phyloP scores from a whole-genome alignment of 352 stramenopile genomes.

The Peronospora destructor region DNA sequence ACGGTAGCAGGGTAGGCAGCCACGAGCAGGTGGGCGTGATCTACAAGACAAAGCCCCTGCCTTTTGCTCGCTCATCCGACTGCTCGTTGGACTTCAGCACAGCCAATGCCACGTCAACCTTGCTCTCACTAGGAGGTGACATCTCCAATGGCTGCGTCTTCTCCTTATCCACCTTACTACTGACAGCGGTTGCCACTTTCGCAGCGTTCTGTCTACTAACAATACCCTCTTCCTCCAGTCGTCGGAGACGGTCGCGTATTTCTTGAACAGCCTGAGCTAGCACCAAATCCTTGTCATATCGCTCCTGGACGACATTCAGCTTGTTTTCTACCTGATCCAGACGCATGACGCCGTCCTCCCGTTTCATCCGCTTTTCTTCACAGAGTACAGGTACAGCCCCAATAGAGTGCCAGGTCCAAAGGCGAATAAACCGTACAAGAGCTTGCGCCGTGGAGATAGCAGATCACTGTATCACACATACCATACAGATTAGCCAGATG shows the following conservation, averaged over 20 bases:
- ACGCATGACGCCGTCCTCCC: slow-evolving; percentile 51
- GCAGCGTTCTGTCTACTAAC: slow-evolving; percentile 24
- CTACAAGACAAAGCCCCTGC: slow-evolving; percentile 1
- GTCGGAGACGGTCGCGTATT: too few species aligned
- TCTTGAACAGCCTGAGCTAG: slow-evolving; percentile 37
- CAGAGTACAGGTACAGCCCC: slow-evolving; percentile 60
- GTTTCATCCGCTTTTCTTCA: slow-evolving; percentile 65
- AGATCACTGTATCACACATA: slow-evolving; percentile 34
- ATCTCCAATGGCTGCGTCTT: not conserved
- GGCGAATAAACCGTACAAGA: slow-evolving; percentile 63
- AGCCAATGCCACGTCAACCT: slow-evolving; percentile 38
- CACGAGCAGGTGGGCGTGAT: too few species aligned
- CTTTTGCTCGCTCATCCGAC: slow-evolving; percentile 2
- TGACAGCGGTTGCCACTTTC: slow-evolving; percentile 8
- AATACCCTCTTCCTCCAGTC: too few species aligned
- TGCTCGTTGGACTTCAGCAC: slow-evolving; percentile 18
- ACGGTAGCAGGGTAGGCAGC: too few species aligned
- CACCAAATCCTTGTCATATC: slow-evolving; percentile 45
- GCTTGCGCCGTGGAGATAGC: slow-evolving; percentile 53
- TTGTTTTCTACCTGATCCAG: slow-evolving; percentile 40
- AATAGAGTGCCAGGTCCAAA: slow-evolving; percentile 60
- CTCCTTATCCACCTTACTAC: slow-evolving; percentile 1
- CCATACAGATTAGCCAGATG: not conserved
- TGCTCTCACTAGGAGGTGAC: slow-evolving; percentile 24
- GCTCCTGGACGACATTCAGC: slow-evolving; percentile 31